Base-by-base conservation (phyloP, 129 eudicot species). In the Flaveria ramosissima region DNA sequence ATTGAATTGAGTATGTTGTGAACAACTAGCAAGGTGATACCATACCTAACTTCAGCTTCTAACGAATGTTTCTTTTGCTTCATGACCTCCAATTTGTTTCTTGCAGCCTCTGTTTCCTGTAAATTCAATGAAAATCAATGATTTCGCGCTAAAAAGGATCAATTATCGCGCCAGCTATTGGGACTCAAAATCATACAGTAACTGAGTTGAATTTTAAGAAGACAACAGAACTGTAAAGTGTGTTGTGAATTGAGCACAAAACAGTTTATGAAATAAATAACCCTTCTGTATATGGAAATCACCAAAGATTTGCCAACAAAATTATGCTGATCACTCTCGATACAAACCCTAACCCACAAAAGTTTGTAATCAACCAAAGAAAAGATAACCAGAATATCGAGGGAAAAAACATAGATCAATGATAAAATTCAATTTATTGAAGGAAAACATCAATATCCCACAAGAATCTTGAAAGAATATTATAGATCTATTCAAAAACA, bases 21-120 rank as follows among this genome's bases (percentile, higher is more conserved):
- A 27, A 43, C 10, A 48, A 39, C 47, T 20, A 2, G 51, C 26
- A 60, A 46, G n/a, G 60, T 71, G 66, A 79, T 51, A 70, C 15
- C 87, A 79, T 87, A 92, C 97, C 96, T 79, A 60, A 92, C 96
- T 92, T 92, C 96, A 63, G 97, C 97, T 64, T 85, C 84, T 21
- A 87, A 77, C 32, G 80, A 82, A 48, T 36, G 77, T 78, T 84
- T 89, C 84, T 82, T 87, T 73, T 87, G 88, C 80, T 89, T 84
- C 60, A 81, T 77, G 43, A 63, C 65, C 60, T 75, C 91, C 83
- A 92, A 82, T 48, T 80, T 80, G 85, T 80, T 75, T 76, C 83
- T 89, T 63, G 84, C 84, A 73, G 68, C 87, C 80, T 80, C 80
- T 30, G 87, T 64, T 73, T 89, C 92, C 97, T 92, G 85, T 52